Percentiles rank a stretch among this genome's conserved stretches.
Evolutionary conservation across 768 basidiomycete species (phyloP).

Genomic region (Rhodotorula babjevae): DNA sequence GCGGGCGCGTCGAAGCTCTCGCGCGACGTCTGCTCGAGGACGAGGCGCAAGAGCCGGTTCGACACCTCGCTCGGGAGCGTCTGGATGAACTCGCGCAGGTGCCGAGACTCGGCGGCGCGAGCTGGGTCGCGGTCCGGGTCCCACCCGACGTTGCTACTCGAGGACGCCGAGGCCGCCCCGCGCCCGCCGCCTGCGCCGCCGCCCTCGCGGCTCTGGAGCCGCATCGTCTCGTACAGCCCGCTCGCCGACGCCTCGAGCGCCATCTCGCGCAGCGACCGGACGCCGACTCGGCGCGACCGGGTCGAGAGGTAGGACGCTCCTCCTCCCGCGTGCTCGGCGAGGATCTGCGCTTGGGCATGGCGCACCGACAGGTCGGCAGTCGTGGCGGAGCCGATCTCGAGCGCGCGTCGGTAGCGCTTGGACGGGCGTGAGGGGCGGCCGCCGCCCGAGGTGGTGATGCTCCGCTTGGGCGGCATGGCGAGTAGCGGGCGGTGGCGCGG

Average conservation of each 20-base stretch:
- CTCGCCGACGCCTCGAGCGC: not conserved
- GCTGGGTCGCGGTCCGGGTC: constrained; percentile 14
- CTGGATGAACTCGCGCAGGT: not conserved
- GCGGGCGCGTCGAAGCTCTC: not conserved
- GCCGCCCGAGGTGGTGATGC: not conserved
- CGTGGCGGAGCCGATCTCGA: constrained; percentile 2
- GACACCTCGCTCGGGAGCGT: constrained; percentile 12
- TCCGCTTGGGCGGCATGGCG: constrained; percentile 24
- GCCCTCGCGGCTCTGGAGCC: not conserved
- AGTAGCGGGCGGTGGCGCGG: not conserved
- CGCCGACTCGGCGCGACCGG: not conserved
- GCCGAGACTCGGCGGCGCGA: not conserved
- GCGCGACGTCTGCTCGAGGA: constrained; percentile 13
- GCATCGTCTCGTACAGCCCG: constrained; percentile 10
- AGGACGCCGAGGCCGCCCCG: no score
- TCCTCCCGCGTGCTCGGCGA: constrained; percentile 25
- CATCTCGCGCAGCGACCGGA: not conserved
- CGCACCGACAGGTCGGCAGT: constrained; percentile 1
- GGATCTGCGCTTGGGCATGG: not conserved
- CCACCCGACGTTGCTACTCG: constrained; percentile 11
- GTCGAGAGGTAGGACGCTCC: constrained; percentile 16
- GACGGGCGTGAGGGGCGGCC: not conserved
- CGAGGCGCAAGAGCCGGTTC: constrained; percentile 13
- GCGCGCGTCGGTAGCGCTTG: constrained; percentile 13
- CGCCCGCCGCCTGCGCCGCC: no score